Evolutionary conservation across 495 filamentous ascomycete genomes (phyloP), one percentile per base, ranked within the genome.

Genomic region (Aspergillus affinis): DNA sequence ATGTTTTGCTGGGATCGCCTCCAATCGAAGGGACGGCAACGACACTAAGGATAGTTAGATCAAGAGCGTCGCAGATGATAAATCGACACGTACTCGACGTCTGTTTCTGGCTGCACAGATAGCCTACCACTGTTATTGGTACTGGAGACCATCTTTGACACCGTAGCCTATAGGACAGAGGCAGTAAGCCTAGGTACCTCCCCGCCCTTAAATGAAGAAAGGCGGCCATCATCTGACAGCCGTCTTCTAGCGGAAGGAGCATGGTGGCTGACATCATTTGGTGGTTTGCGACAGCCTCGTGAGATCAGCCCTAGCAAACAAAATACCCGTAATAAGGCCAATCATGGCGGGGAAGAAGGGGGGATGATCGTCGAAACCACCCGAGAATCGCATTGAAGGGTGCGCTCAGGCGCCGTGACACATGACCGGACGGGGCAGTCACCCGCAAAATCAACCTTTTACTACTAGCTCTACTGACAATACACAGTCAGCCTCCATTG

Each of bases 1-100:
- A 81, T 32, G 72, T 69, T 48, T 66, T 69, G 48, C 63, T 62
- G 41, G 72, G 72, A 61, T 79, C 69, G 45, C 72, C 77, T 15
- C 77, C 77, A 44, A 81, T 77, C 6, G 77, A 72, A 18, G 77
- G 77, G 17, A 81, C 63, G 3, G 70, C 75, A 18, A 81, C 70
- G 29, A 81, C 76, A 59, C 78, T 81, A 54, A 26, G 52, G 51
- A 58, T 19, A 21, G 4, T 49, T 29, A 55, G 49, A 61, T 27
- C 56, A 58, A 20, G 13, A 45, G 41, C 30, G 15, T 19, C 7
- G 60, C 48, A 17, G 44, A 46, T 21, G 8, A n/a, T 30, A 41
- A 57, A 41, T 12, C n/a, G 51, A 46, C 30, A 65, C 75, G 47
- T 64, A 81, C 78, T 81, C 78, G 20, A 76, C 70, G 56, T 73